Conservation (phyloP, 2,329 filamentous ascomycete species). For the Monilinia fructicola region DNA sequence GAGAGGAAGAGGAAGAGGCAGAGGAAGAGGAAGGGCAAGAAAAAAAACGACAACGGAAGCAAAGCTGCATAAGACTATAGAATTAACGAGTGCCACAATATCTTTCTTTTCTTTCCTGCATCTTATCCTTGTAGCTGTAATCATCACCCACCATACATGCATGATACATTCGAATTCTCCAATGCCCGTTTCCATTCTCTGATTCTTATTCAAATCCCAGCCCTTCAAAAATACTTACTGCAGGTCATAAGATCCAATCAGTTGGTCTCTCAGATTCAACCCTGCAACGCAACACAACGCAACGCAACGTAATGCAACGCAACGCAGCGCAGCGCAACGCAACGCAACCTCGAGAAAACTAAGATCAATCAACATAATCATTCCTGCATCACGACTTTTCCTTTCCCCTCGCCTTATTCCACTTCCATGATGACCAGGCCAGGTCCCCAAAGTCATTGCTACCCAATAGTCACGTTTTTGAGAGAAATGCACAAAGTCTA, state of each 20-base stretch:
- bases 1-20: not conserved
- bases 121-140: not conserved
- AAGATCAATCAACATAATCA: not conserved
- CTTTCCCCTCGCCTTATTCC: not conserved
- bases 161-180: not conserved
- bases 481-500: not conserved
- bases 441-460: not conserved
- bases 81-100: not conserved
- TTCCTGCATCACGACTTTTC: conserved; percentile 3
- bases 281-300: conserved; percentile 14
- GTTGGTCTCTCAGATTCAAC: conserved; percentile 12
- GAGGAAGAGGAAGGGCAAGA: not conserved
- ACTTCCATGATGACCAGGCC: not conserved
- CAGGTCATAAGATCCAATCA: conserved; percentile 24
- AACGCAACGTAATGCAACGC: not conserved
- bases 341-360: not conserved
- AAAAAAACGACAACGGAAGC: not conserved
- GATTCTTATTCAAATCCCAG: not conserved
- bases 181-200: not conserved
- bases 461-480: conserved; percentile 13
- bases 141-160: not conserved
- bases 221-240: conserved; percentile 6
- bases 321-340: not conserved
- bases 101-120: not conserved
- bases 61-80: not conserved